A percentile compares a stretch with the other conserved stretches of the same genome.
Conservation (phyloP, 306 rosid genomes). For the Corylus heterophylla region DNA sequence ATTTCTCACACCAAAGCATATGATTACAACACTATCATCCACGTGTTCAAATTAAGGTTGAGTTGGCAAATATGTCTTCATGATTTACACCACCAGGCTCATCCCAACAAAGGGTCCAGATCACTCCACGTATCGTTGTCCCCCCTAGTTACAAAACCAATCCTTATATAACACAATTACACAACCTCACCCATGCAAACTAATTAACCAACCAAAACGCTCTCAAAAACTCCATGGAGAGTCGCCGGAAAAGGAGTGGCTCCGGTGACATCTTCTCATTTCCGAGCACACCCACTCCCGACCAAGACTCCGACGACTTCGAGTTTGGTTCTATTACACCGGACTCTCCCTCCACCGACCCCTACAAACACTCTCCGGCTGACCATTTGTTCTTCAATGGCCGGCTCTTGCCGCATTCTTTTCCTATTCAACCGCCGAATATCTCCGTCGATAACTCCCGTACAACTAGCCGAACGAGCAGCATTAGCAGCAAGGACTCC, state of each 20-base stretch:
- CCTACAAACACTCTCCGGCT: slow-evolving; percentile 66
- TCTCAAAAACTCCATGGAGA: slow-evolving; percentile 21
- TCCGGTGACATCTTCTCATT: slow-evolving; percentile 68
- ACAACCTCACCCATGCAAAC: slow-evolving; percentile 36
- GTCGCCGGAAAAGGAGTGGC: slow-evolving; percentile 28
- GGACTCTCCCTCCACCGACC: slow-evolving; percentile 58
- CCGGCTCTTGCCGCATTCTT: slow-evolving; percentile 73
- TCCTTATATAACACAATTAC: not conserved
- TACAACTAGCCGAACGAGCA: slow-evolving; percentile 46
- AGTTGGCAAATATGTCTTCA: slow-evolving; percentile 36
- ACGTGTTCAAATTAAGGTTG: slow-evolving; percentile 16
- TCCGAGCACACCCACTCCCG: slow-evolving; percentile 54
- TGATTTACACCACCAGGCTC: slow-evolving; percentile 36
- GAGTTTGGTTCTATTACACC: slow-evolving; percentile 72
- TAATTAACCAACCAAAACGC: not conserved
- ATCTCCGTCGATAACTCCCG: slow-evolving; percentile 15
- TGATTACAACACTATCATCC: slow-evolving; percentile 19
- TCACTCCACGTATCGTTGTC: slow-evolving; percentile 18
- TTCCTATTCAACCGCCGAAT: slow-evolving; percentile 48
- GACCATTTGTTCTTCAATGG: slow-evolving; percentile 88
- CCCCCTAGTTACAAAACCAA: not conserved
- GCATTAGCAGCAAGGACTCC: slow-evolving; percentile 65
- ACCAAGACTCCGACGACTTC: slow-evolving; percentile 56
- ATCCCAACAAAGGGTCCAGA: slow-evolving; percentile 5
- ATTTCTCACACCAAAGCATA: slow-evolving; percentile 24